A percentile compares a stretch with the other conserved stretches of the same genome.
Evolutionary conservation across 2,329 filamentous ascomycete genomes (phyloP).

Genomic region (Penicillium sp.): DNA sequence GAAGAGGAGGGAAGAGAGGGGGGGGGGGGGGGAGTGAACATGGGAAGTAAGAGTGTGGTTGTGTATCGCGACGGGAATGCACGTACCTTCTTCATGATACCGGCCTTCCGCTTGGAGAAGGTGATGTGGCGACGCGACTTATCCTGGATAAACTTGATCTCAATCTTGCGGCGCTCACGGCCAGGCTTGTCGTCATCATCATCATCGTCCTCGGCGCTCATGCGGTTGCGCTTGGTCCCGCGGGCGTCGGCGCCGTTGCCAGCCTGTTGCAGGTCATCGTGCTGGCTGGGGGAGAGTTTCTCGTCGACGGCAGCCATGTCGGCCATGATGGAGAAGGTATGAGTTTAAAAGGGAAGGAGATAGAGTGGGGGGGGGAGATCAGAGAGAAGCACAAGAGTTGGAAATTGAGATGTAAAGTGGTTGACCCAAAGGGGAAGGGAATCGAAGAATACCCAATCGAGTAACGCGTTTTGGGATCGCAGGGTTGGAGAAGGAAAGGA

Average conservation of each 20-base stretch:
- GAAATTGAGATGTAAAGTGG: constrained; percentile 22
- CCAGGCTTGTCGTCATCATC: constrained; percentile 98
- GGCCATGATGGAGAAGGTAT: constrained; percentile 62
- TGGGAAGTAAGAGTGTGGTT: neutral
- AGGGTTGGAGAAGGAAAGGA: constrained; percentile 48
- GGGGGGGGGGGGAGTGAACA: constrained; percentile 10
- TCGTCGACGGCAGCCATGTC: constrained; percentile 81
- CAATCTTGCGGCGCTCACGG: constrained; percentile 98
- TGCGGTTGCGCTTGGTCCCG: constrained; percentile 87
- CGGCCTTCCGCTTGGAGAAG: constrained; percentile 99
- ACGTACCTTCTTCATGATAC: constrained; percentile 99
- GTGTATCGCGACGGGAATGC: constrained; percentile 36
- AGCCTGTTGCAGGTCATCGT: constrained; percentile 68
- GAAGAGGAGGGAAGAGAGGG: no score
- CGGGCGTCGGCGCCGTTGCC: constrained; percentile 70
- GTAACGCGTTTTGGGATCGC: constrained; percentile 53
- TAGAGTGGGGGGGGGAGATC: constrained; percentile 11
- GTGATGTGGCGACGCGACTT: constrained; percentile 99
- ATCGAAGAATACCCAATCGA: constrained; percentile 53
- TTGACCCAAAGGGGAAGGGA: constrained; percentile 53
- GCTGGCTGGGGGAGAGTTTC: constrained; percentile 71
- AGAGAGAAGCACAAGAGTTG: constrained; percentile 14
- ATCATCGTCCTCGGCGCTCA: constrained; percentile 87
- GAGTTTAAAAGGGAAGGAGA: neutral
- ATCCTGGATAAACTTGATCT: constrained; percentile 99